These are phyloP conservation scores for Ceratocystis diversiconidia DNA, from an alignment of 2,329 filamentous ascomycete genomes.

Conservation along the genomic window DNA sequence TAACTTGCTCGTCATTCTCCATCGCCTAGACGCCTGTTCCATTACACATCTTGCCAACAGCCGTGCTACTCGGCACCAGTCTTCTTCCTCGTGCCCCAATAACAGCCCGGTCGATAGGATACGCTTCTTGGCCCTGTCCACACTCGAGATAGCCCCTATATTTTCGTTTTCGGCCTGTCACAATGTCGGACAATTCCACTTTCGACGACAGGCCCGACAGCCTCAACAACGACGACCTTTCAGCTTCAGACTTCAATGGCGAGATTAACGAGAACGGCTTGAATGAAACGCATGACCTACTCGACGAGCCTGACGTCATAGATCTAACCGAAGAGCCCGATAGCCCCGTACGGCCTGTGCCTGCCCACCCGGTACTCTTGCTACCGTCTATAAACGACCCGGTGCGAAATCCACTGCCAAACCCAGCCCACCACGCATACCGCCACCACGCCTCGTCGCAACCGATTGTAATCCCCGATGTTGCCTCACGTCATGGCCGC, in stretches of 20 bases:
- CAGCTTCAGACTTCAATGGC: constrained; percentile 20
- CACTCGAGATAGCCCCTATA: background rate
- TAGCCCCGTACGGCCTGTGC: constrained; percentile 25
- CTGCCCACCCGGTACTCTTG: background rate
- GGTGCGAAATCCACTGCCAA: constrained; percentile 29
- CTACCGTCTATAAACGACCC: constrained; percentile 25
- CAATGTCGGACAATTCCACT: background rate
- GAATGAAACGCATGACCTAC: constrained; percentile 8
- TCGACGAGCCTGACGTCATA: constrained; percentile 27
- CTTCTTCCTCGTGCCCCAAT: background rate
- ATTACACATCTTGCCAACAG: background rate
- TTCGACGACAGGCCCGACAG: background rate
- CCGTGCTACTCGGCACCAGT: background rate
- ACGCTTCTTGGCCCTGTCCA: background rate
- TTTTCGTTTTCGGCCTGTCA: background rate
- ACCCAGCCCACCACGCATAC: constrained; percentile 27
- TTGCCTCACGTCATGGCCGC: background rate
- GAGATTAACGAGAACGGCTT: constrained; percentile 25
- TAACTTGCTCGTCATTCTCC: background rate
- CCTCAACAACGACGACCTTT: constrained; percentile 1
- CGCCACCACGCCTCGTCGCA: constrained; percentile 13
- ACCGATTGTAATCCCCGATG: background rate
- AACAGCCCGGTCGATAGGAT: background rate
- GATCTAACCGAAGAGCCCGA: constrained; percentile 39
- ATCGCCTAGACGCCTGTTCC: background rate